Evolutionary conservation across 2,329 filamentous ascomycete species (phyloP).

Genomic region (Nemania sp.): DNA sequence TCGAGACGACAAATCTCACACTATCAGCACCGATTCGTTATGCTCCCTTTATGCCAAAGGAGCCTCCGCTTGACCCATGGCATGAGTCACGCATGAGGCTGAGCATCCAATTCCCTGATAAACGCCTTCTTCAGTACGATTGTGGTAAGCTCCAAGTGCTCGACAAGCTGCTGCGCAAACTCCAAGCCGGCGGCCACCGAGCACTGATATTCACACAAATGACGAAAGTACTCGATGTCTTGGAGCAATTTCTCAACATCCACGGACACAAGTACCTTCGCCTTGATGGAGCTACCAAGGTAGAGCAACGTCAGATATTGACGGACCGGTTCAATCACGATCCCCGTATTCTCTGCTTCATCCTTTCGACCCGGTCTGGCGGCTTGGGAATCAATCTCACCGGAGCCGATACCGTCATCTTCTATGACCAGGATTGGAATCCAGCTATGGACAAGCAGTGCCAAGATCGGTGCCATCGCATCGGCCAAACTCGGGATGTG

Average conservation of each 20-base stretch:
- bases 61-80: slow-evolving; percentile 74
- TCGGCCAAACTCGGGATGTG: slow-evolving; percentile 95
- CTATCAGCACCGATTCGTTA: slow-evolving; percentile 60
- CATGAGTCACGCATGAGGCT: slow-evolving; percentile 91
- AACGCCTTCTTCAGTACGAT: slow-evolving; percentile 93
- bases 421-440: slow-evolving; percentile 99
- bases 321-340: slow-evolving; percentile 98
- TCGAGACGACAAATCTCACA: slow-evolving; percentile 60
- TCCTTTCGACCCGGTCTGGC: slow-evolving; percentile 90
- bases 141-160: slow-evolving; percentile 94
- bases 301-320: slow-evolving; percentile 92
- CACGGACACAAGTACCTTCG: slow-evolving; percentile 96
- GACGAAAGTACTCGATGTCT: slow-evolving; percentile 96
- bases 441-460: slow-evolving; percentile 99
- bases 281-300: slow-evolving; percentile 92
- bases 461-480: slow-evolving; percentile 94
- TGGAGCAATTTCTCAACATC: slow-evolving; percentile 97
- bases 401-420: slow-evolving; percentile 95
- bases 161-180: slow-evolving; percentile 79
- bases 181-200: slow-evolving; percentile 88
- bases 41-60: slow-evolving; percentile 60
- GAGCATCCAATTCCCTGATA: slow-evolving; percentile 96
- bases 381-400: slow-evolving; percentile 96
- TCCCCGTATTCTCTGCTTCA: slow-evolving; percentile 89
- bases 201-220: slow-evolving; percentile 99